Evolutionary conservation across 2,329 filamentous ascomycete species (phyloP), one percentile per base, ranked within the genome.

Genomic region (Diaporthe sp.): DNA sequence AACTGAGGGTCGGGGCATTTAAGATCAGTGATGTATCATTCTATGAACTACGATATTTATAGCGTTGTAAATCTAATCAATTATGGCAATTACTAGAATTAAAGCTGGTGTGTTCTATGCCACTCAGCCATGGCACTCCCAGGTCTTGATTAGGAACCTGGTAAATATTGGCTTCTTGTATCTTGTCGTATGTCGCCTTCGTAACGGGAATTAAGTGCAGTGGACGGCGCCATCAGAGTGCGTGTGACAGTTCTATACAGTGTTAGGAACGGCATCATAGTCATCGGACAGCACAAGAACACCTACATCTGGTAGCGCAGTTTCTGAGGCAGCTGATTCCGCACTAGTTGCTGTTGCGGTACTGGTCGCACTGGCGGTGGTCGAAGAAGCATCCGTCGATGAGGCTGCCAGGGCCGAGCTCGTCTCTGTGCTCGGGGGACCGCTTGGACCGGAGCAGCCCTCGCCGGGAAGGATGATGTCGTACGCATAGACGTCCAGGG

Each of bases 401-500:
- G 65, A 68, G 31, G 31, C 7, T 7, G 46, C 46, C 49, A 22
- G 19, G 12, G 31, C 31, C n/a, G 62, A 39, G 46, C 62, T 39
- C 22, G 62, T 53, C 31, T 55, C 65, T 22, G 65, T 19, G 31
- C 9, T 69, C 25, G 62, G 31, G 1, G 65, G 46, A 2, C 65
- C 65, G 15, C 65, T 69, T 39, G 65, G 65, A 4, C 92, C 91
- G 0, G 88, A 81, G 81, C 92, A 94, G 0, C 92, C 92, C 39
- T 88, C 86, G 0, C 92, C 92, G 0, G 92, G 92, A 7, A 90
- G 85, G 10, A 90, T 90, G 79, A 94, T 87, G 76, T 94, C 92
- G 77, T 88, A 91, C 0, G 92, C 92, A 81, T 92, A 94, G 1
- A 87, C 91, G 75, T 94, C 91, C 9, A 93, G 87, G 6, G 93